Evolutionary conservation across 2,329 filamentous ascomycete genomes (phyloP).

Genomic region (Drechslerella coelobrocha): DNA sequence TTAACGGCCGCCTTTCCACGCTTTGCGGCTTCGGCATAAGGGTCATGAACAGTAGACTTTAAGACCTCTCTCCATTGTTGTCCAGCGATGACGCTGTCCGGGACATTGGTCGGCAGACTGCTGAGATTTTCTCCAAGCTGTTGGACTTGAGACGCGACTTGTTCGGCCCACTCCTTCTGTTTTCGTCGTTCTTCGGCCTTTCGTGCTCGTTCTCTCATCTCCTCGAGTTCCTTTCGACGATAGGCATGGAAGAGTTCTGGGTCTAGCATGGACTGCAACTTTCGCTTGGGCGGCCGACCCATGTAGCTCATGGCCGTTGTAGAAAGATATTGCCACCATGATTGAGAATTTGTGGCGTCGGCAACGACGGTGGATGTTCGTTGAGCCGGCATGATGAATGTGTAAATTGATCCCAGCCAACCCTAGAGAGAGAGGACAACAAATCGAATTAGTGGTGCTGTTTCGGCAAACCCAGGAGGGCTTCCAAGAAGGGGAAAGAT

Average conservation of each 20-base stretch:
- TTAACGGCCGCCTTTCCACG: background rate
- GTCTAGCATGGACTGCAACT: conserved; percentile 28
- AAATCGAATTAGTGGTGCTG: background rate
- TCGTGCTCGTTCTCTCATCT: background rate
- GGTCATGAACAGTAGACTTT: background rate
- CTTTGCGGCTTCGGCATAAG: background rate
- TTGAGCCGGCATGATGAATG: conserved; percentile 7
- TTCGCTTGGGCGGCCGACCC: conserved; percentile 16
- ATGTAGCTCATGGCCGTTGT: conserved; percentile 17
- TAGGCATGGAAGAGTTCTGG: conserved; percentile 19
- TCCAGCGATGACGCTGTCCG: background rate
- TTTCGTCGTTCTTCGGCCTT: background rate
- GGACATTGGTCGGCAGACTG: background rate
- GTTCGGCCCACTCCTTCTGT: conserved; percentile 8
- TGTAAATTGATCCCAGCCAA: conserved; percentile 27
- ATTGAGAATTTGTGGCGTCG: background rate
- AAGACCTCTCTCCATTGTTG: conserved; percentile 13
- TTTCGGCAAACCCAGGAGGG: background rate
- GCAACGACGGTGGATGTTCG: background rate
- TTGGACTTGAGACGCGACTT: conserved; percentile 15
- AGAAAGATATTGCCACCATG: conserved; percentile 31
- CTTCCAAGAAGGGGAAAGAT: background rate
- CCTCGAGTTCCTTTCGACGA: conserved; percentile 10
- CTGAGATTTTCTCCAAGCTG: conserved; percentile 6
- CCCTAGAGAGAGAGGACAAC: conserved; percentile 8